A percentile compares a stretch with the other conserved stretches of the same genome.
Conservation (phyloP, 208 protist species). For the Acanthamoeba castellanii region DNA sequence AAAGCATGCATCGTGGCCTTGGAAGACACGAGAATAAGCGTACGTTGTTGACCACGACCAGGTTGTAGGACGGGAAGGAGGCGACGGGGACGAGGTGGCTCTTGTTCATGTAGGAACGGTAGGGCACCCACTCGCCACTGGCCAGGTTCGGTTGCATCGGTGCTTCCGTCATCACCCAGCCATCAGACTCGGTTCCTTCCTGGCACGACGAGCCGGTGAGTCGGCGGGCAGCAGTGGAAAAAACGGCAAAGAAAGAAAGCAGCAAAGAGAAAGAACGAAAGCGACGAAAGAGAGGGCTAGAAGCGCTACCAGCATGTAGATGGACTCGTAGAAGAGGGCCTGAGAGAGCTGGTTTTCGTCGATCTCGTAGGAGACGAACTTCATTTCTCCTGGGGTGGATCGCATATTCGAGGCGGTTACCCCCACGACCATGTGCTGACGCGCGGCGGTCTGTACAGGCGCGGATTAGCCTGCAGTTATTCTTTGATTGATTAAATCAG, state of each 20-base stretch:
- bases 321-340: constrained; percentile 44
- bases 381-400: not conserved
- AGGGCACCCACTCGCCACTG: constrained; percentile 52
- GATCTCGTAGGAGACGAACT: constrained; percentile 33
- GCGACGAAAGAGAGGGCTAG: not conserved
- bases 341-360: constrained; percentile 62
- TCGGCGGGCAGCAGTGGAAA: not conserved
- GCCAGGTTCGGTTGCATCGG: constrained; percentile 8
- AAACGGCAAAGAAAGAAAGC: not conserved
- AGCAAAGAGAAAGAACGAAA: not conserved
- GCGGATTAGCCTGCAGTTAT: not conserved
- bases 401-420: constrained; percentile 55
- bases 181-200: constrained; percentile 10
- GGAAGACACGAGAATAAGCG: not conserved
- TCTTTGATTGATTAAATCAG: not conserved
- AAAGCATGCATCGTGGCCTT: not conserved
- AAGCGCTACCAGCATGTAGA: constrained; percentile 20
- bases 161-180: constrained; percentile 51
- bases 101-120: constrained; percentile 58
- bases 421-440: constrained; percentile 8
- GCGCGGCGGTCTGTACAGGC: not conserved
- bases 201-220: not conserved
- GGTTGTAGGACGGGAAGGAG: constrained; percentile 45
- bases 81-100: constrained; percentile 50
- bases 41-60: constrained; percentile 36